phyloP scores from a whole-genome alignment of 192 early-diverging fungal genomes.

The Jimgerdemannia flammicorona region DNA sequence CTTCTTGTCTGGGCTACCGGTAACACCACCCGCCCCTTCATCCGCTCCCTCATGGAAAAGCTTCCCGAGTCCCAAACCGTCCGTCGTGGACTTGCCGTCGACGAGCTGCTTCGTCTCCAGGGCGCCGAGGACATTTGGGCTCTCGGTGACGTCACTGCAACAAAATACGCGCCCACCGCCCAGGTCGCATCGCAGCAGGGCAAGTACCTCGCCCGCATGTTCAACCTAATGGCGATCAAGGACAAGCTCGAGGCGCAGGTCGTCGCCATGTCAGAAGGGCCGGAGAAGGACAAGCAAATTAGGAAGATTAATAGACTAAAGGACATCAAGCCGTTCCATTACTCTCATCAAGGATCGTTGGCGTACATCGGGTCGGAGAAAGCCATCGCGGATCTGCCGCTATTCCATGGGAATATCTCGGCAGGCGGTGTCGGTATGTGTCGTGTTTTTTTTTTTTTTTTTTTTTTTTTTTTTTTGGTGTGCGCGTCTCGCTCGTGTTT shows the following conservation, averaged over 20 bases:
- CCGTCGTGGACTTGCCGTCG: constrained; percentile 67
- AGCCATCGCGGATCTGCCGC: constrained; percentile 91
- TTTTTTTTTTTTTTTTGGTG: no score
- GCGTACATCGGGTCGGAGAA: constrained; percentile 91
- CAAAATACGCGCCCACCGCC: constrained; percentile 78
- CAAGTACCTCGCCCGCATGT: constrained; percentile 72
- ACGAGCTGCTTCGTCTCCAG: constrained; percentile 66
- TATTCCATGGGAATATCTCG: constrained; percentile 63
- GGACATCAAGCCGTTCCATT: constrained; percentile 61
- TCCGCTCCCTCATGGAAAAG: constrained; percentile 61
- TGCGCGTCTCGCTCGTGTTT: neutral
- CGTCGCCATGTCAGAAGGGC: neutral
- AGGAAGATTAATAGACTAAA: constrained; percentile 25
- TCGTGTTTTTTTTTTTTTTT: no score
- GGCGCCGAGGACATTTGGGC: constrained; percentile 63
- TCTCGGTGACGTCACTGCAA: constrained; percentile 71
- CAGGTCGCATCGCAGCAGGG: constrained; percentile 91
- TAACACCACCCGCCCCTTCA: constrained; percentile 66
- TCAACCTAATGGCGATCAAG: constrained; percentile 58
- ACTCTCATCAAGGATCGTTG: constrained; percentile 41
- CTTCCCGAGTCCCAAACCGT: constrained; percentile 54
- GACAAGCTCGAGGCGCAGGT: constrained; percentile 28
- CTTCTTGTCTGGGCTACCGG: constrained; percentile 87
- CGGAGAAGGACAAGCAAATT: constrained; percentile 21
- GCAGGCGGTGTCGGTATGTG: constrained; percentile 48